Evolutionary conservation across 2,329 filamentous ascomycete genomes (phyloP), one percentile per base, ranked within the genome.

Genomic region (Penicillium vulpinum): DNA sequence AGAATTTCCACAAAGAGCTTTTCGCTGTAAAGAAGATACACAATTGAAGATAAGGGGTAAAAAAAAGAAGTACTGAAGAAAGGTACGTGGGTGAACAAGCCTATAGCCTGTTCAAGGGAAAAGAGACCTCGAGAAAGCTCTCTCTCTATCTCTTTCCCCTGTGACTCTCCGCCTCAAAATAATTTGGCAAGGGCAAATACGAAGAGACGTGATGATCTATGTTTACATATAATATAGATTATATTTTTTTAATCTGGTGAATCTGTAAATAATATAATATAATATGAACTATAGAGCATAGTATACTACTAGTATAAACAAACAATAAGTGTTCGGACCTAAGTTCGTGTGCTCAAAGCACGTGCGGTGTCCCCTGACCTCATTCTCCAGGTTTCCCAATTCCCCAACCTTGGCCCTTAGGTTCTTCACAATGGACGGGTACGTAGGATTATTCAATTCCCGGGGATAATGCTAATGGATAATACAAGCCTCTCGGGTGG

Each of bases 381-480:
- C 55, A 57, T 60, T 45, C 56, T 52, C 54, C 44, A 33, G 44
- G 38, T 45, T 49, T 38, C 51, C 21, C 39, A 45, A 26, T 43
- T 28, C 26, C 22, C 15, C 29, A 9, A 29, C 47, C 16, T 24
- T 51, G 49, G 22, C 38, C 44, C 18, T 13, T 49, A 35, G 21
- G 21, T 22, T 28, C 44, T 50, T 44, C 36, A 54, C 26, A 50
- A 74, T 75, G 71, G 72, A 74, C 62, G 69, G 67, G 70, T 73
- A 66, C 50, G 70, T 57, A 7, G 36, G 5, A 16, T 51, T 26
- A 18, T 33, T 41, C 24, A 35, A 16, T 43, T 22, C 2, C 16
- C 29, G 21, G 35, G 38, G 8, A 55, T 51, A 24, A 36, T 48
- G 31, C 43, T 54, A 56, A 69, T 61, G 22, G 59, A 52, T 10